A percentile compares a stretch with the other conserved stretches of the same genome.
phyloP scores from a whole-genome alignment of 257 asterid genomes.

The Eustoma russellianum region DNA sequence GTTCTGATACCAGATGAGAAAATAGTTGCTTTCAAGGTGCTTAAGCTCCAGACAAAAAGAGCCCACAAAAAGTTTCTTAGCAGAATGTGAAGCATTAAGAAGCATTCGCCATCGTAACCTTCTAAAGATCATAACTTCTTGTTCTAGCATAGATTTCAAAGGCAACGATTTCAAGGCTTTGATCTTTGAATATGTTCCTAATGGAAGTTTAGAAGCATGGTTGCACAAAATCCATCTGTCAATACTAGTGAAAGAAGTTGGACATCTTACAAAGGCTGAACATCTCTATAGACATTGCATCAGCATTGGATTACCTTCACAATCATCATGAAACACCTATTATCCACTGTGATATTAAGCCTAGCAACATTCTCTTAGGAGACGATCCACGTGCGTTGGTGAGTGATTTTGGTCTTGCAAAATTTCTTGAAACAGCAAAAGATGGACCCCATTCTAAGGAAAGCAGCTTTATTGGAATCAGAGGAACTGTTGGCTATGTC shows the following conservation, averaged over 20 bases:
- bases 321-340: constrained; percentile 15
- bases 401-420: constrained; percentile 31
- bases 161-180: constrained; percentile 31
- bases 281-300: constrained; percentile 25
- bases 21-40: constrained; percentile 20
- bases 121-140: constrained; percentile 15
- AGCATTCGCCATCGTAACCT: constrained; percentile 25
- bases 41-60: constrained; percentile 21
- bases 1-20: constrained; percentile 1
- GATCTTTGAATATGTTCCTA: constrained; percentile 20
- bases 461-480: constrained; percentile 17
- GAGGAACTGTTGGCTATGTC: constrained; percentile 35
- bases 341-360: constrained; percentile 25
- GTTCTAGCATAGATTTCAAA: constrained; percentile 17
- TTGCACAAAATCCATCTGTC: constrained; percentile 11
- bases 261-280: constrained; percentile 16
- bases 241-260: neutral
- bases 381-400: constrained; percentile 17
- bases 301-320: constrained; percentile 29
- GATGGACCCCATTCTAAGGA: constrained; percentile 2
- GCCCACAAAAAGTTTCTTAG: constrained; percentile 22
- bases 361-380: constrained; percentile 21
- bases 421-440: constrained; percentile 8
- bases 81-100: constrained; percentile 27
- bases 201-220: constrained; percentile 29